Conservation (phyloP, 768 basidiomycete species). For the Suillus alpinus region DNA sequence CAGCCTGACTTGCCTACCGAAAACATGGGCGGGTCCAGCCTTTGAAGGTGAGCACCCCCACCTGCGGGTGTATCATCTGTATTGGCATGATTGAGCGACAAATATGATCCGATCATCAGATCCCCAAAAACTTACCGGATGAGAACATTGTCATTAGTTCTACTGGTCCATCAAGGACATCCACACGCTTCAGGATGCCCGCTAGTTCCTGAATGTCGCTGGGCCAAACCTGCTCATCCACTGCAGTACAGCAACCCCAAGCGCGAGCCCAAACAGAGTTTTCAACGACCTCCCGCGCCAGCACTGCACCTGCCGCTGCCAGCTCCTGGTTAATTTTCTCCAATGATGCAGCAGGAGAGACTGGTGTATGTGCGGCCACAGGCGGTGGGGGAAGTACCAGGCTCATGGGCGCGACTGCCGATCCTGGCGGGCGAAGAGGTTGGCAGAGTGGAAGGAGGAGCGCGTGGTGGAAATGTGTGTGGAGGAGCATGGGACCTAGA, state of each 20-base stretch:
- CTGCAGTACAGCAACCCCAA: conserved; percentile 40
- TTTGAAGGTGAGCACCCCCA: conserved; percentile 20
- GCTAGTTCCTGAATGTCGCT: conserved; percentile 52
- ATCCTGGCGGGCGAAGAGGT: conserved; percentile 58
- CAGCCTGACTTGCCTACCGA: conserved; percentile 66
- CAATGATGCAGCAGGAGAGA: conserved; percentile 73
- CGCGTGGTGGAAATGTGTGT: conserved; percentile 65
- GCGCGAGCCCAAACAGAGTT: conserved; percentile 67
- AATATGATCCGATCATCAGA: neutral
- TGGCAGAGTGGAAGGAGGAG: conserved; percentile 59
- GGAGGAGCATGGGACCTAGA: conserved; percentile 62
- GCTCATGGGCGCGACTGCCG: conserved; percentile 45
- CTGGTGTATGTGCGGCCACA: conserved; percentile 72
- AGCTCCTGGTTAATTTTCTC: conserved; percentile 62
- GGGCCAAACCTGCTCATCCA: conserved; percentile 44
- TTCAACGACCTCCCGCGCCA: conserved; percentile 72
- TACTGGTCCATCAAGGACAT: conserved; percentile 38
- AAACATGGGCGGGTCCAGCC: conserved; percentile 55
- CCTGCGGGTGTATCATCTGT: conserved; percentile 5
- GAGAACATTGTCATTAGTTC: conserved; percentile 45
- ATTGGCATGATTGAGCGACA: neutral
- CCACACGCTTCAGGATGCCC: conserved; percentile 30
- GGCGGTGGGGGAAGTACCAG: conserved; percentile 39
- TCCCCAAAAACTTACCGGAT: conserved; percentile 25
- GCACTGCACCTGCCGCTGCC: conserved; percentile 60